A percentile compares a stretch with the other conserved stretches of the same genome.
These are phyloP conservation scores for Hypomyces rosellus DNA, from an alignment of 2,329 filamentous ascomycete genomes.

Conservation along the genomic window DNA sequence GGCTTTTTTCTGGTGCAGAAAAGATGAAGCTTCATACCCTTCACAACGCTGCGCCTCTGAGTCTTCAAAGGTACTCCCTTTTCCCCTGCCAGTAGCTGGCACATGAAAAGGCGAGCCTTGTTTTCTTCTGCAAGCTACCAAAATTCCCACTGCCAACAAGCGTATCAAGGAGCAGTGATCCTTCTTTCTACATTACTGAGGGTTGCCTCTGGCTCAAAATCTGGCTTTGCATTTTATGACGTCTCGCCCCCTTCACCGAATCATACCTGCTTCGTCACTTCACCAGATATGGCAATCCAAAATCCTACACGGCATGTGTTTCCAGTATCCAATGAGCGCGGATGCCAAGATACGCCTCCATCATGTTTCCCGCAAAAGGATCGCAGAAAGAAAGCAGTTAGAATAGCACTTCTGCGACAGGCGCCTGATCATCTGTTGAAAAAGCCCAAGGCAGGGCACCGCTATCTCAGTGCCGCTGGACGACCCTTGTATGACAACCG, in stretches of 20 bases:
- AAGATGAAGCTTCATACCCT: too few relatives aligned
- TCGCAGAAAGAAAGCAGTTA: neutral
- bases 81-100: neutral
- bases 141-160: neutral
- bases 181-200: too few relatives aligned
- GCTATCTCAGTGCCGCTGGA: slow-evolving; percentile 11
- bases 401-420: slow-evolving; percentile 1
- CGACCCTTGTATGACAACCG: slow-evolving; percentile 8
- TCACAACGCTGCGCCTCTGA: too few relatives aligned
- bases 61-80: neutral
- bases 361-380: neutral
- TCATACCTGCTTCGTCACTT: neutral
- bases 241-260: neutral
- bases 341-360: slow-evolving; percentile 2
- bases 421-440: slow-evolving; percentile 11
- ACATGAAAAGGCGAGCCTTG: too few relatives aligned
- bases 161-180: too few relatives aligned
- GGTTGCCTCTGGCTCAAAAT: too few relatives aligned
- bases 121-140: neutral
- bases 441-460: slow-evolving; percentile 10
- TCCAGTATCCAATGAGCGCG: slow-evolving; percentile 14
- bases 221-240: neutral
- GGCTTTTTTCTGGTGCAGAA: too few relatives aligned
- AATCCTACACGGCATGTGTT: neutral
- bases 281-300: neutral